These are phyloP conservation scores for Nakaseomyces glabratus DNA, from an alignment of 1,139 yeast genomes.

Conservation along the genomic window DNA sequence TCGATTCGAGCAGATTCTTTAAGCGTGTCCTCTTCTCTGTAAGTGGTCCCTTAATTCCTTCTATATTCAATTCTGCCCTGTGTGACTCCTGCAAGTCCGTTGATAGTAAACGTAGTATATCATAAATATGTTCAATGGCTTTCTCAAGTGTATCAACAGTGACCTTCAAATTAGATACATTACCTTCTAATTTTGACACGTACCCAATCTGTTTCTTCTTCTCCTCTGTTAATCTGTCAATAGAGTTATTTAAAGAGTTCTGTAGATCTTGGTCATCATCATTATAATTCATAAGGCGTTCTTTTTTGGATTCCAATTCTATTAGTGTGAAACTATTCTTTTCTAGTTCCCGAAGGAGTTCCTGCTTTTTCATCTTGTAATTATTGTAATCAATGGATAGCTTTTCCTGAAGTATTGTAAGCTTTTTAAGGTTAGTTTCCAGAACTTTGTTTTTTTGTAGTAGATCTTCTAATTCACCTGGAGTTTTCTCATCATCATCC, in stretches of 20 bases:
- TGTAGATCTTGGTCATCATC: slow-evolving; percentile 51
- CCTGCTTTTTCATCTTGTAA: slow-evolving; percentile 54
- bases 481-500: slow-evolving; percentile 30
- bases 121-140: slow-evolving; percentile 26
- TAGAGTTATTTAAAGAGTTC: slow-evolving; percentile 37
- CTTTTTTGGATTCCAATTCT: slow-evolving; percentile 52
- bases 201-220: slow-evolving; percentile 38
- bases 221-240: slow-evolving; percentile 46
- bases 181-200: slow-evolving; percentile 39
- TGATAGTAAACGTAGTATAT: slow-evolving; percentile 23
- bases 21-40: slow-evolving; percentile 19
- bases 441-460: slow-evolving; percentile 49
- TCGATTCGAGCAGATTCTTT: slow-evolving; percentile 17
- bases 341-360: slow-evolving; percentile 43
- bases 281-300: slow-evolving; percentile 50
- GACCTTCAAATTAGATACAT: slow-evolving; percentile 43
- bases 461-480: slow-evolving; percentile 38
- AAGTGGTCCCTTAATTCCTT: slow-evolving; percentile 23
- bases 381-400: slow-evolving; percentile 57
- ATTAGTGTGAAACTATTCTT: slow-evolving; percentile 33
- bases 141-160: slow-evolving; percentile 50
- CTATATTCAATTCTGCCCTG: slow-evolving; percentile 19
- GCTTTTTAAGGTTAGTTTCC: slow-evolving; percentile 53
- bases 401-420: slow-evolving; percentile 57
- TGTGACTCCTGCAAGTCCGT: slow-evolving; percentile 28